These are phyloP conservation scores for Lactarius sanguifluus DNA, from an alignment of 768 basidiomycete genomes.

Conservation along the genomic window DNA sequence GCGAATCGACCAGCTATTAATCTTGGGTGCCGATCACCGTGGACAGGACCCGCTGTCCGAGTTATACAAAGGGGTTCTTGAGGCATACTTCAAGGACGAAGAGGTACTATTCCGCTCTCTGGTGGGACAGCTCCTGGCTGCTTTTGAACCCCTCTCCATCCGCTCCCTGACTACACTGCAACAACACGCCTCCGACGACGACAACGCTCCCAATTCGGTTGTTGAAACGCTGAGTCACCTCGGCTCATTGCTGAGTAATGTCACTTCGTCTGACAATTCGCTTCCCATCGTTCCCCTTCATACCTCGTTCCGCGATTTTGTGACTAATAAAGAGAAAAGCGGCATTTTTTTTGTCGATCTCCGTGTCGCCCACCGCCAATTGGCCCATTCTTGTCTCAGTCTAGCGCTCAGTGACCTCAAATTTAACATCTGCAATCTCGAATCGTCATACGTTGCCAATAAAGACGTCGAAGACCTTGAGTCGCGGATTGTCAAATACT, in stretches of 20 bases:
- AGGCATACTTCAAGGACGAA: not conserved
- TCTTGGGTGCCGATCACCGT: not conserved
- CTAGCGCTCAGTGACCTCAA: not conserved
- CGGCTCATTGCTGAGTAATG: conserved; percentile 8
- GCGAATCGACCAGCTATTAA: not conserved
- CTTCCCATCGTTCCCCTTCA: conserved; percentile 5
- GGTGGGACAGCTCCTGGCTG: conserved; percentile 6
- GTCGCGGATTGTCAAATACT: not conserved
- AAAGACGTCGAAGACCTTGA: conserved; percentile 4
- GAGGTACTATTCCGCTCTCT: not conserved
- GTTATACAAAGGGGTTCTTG: not conserved
- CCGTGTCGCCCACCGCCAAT: not conserved
- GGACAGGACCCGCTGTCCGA: not conserved
- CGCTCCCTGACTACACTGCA: not conserved
- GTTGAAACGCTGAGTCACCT: not conserved
- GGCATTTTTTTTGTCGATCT: not conserved
- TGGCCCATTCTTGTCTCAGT: not conserved
- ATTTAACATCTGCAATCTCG: conserved; percentile 11
- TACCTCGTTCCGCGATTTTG: conserved; percentile 3
- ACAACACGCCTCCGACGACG: not conserved
- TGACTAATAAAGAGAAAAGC: not conserved
- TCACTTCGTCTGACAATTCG: not conserved
- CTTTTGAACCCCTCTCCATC: conserved; percentile 11
- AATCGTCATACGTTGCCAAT: not conserved
- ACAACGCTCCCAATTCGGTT: not conserved